Conservation (phyloP, 2,329 filamentous ascomycete genomes). For the Trichoderma sp. region DNA sequence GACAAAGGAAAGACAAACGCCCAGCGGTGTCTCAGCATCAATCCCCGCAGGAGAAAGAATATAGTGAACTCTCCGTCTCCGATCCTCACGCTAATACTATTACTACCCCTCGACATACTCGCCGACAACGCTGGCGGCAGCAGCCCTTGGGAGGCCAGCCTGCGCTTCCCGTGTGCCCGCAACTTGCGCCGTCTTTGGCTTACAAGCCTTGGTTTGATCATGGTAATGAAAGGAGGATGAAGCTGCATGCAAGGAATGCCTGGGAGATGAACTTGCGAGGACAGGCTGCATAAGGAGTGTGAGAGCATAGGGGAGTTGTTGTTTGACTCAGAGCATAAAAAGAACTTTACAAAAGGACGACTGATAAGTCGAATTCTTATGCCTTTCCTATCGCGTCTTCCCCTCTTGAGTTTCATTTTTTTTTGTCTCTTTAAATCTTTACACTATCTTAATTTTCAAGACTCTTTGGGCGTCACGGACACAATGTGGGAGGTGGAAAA, state of each 20-base stretch:
- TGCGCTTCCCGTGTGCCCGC: background rate
- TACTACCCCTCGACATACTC: background rate
- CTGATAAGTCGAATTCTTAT: background rate
- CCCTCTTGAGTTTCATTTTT: background rate
- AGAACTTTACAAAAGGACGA: background rate
- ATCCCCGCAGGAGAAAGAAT: background rate
- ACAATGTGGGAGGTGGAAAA: background rate
- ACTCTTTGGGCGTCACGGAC: constrained; percentile 1
- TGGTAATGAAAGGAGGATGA: constrained; percentile 17
- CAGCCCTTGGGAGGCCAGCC: background rate
- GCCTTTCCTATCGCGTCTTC: background rate
- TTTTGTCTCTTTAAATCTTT: background rate
- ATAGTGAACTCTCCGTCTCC: background rate
- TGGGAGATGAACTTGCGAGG: background rate
- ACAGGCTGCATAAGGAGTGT: background rate
- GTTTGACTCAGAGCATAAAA: background rate
- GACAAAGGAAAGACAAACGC: background rate
- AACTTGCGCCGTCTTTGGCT: background rate
- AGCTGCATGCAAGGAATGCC: constrained; percentile 14
- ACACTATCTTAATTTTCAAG: background rate
- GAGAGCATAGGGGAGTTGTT: no score
- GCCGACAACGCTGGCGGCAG: constrained; percentile 11
- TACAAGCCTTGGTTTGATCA: constrained; percentile 3
- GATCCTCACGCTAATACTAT: background rate
- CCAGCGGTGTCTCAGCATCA: background rate